Evolutionary conservation across 257 asterid genomes (phyloP).

Genomic region (Gentiana straminea): DNA sequence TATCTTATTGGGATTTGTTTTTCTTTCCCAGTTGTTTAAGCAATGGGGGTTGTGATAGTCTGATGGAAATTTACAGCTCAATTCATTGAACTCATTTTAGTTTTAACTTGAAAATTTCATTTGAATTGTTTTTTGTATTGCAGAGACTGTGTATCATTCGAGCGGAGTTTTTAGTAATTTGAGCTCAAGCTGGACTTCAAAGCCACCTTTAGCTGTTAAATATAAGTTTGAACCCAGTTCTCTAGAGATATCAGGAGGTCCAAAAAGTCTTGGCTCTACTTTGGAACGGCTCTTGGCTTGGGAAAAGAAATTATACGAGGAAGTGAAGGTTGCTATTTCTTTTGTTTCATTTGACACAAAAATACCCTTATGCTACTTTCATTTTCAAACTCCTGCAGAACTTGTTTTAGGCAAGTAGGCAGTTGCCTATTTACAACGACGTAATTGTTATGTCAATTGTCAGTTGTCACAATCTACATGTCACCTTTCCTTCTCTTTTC

Average conservation of each 20-base stretch:
- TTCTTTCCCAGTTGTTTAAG: not conserved
- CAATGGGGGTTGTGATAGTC: not conserved
- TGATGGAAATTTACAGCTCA: not conserved
- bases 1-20: not conserved
- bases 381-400: not conserved
- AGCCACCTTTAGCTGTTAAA: conserved; percentile 91
- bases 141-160: conserved; percentile 96
- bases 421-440: conserved; percentile 19
- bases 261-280: conserved; percentile 78
- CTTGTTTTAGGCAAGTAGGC: conserved; percentile 6
- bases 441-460: conserved; percentile 11
- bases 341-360: not conserved
- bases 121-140: conserved; percentile 13
- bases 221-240: conserved; percentile 67
- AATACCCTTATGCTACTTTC: conserved; percentile 6
- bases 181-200: conserved; percentile 96
- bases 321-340: conserved; percentile 67
- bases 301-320: conserved; percentile 92
- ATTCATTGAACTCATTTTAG: not conserved
- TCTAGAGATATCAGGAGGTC: conserved; percentile 47
- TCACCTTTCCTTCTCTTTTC: too few relatives aligned
- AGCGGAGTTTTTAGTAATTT: conserved; percentile 84
- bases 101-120: not conserved
- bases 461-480: too few relatives aligned
- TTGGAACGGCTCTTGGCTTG: conserved; percentile 93